Base-by-base conservation (phyloP, 2,329 filamentous ascomycete genomes). In the Diplodia sapinea region DNA sequence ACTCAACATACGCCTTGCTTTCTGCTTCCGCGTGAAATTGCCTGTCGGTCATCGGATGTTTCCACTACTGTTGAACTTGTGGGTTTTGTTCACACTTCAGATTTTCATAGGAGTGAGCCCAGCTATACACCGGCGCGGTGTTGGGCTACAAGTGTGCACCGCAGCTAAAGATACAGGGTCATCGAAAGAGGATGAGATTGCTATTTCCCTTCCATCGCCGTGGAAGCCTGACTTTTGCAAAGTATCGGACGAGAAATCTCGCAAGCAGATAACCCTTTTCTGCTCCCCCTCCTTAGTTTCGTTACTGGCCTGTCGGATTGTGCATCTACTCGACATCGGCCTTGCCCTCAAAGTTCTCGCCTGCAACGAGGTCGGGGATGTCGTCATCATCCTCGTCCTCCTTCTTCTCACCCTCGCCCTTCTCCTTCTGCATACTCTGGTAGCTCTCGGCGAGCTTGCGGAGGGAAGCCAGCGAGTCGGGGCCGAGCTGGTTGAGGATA, bases 361-460 rank as follows among this genome's bases (percentile, higher is more conserved):
- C 95, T 79, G 93, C 93, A 71, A 99, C 94, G 73, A 99, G 87
- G 75, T 98, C 94, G 75, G 95, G 95, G 81, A 99, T 99, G 81
- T 98, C 95, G 70, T 95, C 92, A 68, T 90, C 88, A 69, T 87
- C 86, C 67, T 85, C 84, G 68, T 82, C 81, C 29, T 89, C 88
- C 76, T 90, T 88, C 82, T 91, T 89, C 77, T 89, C 91, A 73
- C 89, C 90, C 78, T 91, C 88, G 69, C 86, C 92, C 82, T 92
- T 91, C 79, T 89, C 90, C 90, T 97, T 97, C 86, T 97, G 94
- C 89, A 98, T 89, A 86, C 89, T 95, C 89, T 99, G 95, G 88
- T 99, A 99, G 88, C 91, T 96, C 88, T 99, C 95, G 76, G 95
- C 95, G 72, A 99, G 89, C 87, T 98, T 98, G 83, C 95, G 92